phyloP scores from a whole-genome alignment of 2,329 filamentous ascomycete genomes.

The Colletotrichum spinosum region DNA sequence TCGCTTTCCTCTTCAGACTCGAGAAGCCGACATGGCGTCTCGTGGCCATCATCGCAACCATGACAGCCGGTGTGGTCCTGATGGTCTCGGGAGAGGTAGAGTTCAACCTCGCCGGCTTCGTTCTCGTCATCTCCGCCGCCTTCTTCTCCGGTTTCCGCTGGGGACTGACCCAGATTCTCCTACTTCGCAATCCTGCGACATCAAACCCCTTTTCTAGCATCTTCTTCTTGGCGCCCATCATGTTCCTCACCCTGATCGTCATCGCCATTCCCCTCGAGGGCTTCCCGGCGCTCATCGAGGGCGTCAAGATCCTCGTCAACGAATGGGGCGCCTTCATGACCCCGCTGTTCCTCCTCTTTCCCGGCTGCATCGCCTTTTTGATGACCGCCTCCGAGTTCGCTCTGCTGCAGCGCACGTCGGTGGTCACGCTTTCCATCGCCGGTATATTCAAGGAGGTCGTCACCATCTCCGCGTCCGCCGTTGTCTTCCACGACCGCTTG shows the following conservation, averaged over 20 bases:
- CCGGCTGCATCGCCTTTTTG: constrained; percentile 89
- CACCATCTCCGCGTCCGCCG: constrained; percentile 88
- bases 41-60: constrained; percentile 86
- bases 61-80: constrained; percentile 95
- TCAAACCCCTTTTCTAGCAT: constrained; percentile 97
- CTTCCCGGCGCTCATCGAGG: constrained; percentile 73
- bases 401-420: constrained; percentile 91
- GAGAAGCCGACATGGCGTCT: constrained; percentile 89
- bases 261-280: constrained; percentile 92
- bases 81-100: constrained; percentile 97
- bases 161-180: constrained; percentile 97
- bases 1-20: constrained; percentile 93
- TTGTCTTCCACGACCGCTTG: constrained; percentile 89
- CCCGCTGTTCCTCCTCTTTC: constrained; percentile 84
- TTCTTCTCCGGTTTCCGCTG: constrained; percentile 98
- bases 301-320: constrained; percentile 71
- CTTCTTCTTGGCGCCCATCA: constrained; percentile 96
- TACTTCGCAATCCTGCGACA: constrained; percentile 93
- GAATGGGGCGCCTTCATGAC: constrained; percentile 76
- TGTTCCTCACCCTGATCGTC: constrained; percentile 85
- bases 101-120: constrained; percentile 87
- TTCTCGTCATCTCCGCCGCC: constrained; percentile 91
- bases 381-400: constrained; percentile 99
- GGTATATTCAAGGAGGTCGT: constrained; percentile 99
- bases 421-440: constrained; percentile 95